Percentiles rank a stretch among this genome's conserved stretches.
phyloP scores from a whole-genome alignment of 352 stramenopile species.

The Phytophthora nicotianae region DNA sequence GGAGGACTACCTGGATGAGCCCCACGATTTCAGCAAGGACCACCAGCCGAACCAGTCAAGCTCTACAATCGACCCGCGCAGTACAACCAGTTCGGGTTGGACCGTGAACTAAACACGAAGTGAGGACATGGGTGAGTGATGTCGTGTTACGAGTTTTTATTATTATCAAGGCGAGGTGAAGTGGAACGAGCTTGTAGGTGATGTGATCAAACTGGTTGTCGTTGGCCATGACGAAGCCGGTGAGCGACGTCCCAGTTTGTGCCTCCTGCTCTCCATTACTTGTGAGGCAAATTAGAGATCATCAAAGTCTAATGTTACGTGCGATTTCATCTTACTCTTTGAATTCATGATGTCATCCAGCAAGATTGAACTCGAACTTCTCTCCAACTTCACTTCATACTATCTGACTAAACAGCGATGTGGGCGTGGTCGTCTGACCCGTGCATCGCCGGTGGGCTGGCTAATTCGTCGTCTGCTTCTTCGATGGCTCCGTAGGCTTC shows the following conservation, averaged over 20 bases:
- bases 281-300: constrained; percentile 23
- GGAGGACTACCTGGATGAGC: constrained; percentile 51
- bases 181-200: constrained; percentile 1
- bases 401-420: constrained; percentile 38
- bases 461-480: constrained; percentile 41
- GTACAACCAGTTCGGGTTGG: constrained; percentile 60
- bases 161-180: constrained; percentile 34
- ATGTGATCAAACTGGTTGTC: constrained; percentile 8
- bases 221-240: constrained; percentile 12
- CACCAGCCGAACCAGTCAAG: constrained; percentile 22
- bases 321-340: constrained; percentile 17
- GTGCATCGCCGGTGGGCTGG: constrained; percentile 34
- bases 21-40: constrained; percentile 25
- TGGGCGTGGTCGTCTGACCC: constrained; percentile 33
- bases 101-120: constrained; percentile 48
- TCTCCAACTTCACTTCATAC: constrained; percentile 21
- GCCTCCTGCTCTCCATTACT: not conserved
- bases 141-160: constrained; percentile 31
- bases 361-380: constrained; percentile 3
- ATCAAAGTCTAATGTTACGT: constrained; percentile 26
- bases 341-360: constrained; percentile 4
- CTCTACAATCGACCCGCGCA: constrained; percentile 38
- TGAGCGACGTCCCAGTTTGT: not conserved
- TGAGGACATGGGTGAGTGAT: constrained; percentile 19
- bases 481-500: constrained; percentile 44